Percentiles rank a stretch among this genome's conserved stretches.
Conservation (phyloP, 768 basidiomycete species). For the Suillus clintonianus region DNA sequence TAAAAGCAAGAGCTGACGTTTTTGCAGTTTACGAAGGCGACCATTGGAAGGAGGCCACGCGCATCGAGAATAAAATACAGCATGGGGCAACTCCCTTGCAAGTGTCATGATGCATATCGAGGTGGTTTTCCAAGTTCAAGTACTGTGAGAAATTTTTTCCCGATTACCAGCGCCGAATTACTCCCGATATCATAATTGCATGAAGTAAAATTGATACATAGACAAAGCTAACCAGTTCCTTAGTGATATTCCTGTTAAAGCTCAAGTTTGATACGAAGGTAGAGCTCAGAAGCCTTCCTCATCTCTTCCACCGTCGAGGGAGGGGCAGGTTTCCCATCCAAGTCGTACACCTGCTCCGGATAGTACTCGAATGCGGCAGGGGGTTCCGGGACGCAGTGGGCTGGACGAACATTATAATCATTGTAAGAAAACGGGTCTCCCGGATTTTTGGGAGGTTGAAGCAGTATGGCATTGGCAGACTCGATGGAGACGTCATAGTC, state of each 20-base stretch:
- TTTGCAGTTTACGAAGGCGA: no score
- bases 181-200: background rate
- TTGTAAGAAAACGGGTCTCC: slow-evolving; percentile 45
- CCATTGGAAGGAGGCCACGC: no score
- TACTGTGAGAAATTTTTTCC: no score
- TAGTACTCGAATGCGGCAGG: slow-evolving; percentile 43
- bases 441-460: slow-evolving; percentile 39
- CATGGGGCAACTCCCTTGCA: no score
- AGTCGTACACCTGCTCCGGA: slow-evolving; percentile 34
- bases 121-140: no score
- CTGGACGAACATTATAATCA: slow-evolving; percentile 52
- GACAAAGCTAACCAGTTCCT: background rate
- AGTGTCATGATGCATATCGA: no score
- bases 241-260: slow-evolving; percentile 7
- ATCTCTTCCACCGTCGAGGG: slow-evolving; percentile 38
- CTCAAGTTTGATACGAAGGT: slow-evolving; percentile 38
- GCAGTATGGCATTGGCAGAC: slow-evolving; percentile 52
- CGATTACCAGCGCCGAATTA: no score
- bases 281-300: slow-evolving; percentile 40
- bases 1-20: no score
- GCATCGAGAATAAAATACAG: no score
- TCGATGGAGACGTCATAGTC: slow-evolving; percentile 65
- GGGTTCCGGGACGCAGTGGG: slow-evolving; percentile 39
- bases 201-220: background rate
- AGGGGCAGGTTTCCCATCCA: slow-evolving; percentile 31